Conservation (phyloP, 805 yeast genomes). For the Lipomyces japonicus region DNA sequence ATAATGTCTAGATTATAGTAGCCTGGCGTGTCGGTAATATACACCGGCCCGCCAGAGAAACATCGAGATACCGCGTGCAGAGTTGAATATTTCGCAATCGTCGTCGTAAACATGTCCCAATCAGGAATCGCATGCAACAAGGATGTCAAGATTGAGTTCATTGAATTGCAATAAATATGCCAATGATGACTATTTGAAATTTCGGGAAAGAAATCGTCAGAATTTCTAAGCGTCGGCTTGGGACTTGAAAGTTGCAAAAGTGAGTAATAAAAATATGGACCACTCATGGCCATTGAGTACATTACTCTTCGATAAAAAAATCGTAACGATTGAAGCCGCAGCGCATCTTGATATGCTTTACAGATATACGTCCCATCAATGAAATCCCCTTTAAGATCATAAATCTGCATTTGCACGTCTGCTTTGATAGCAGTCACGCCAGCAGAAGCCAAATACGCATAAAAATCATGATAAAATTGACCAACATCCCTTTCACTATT, state of each 20-base stretch:
- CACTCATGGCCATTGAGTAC: slow-evolving; percentile 35
- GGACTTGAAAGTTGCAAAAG: slow-evolving; percentile 17
- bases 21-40: slow-evolving; percentile 32
- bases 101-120: slow-evolving; percentile 37
- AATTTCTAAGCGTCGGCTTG: slow-evolving; percentile 33
- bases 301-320: slow-evolving; percentile 31
- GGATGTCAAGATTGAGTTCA: slow-evolving; percentile 30
- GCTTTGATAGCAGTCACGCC: slow-evolving; percentile 35
- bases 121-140: slow-evolving; percentile 31
- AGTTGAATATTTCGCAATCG: slow-evolving; percentile 22
- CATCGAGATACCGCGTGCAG: slow-evolving; percentile 35
- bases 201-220: slow-evolving; percentile 37
- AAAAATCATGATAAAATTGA: slow-evolving; percentile 33
- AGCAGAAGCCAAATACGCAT: slow-evolving; percentile 27
- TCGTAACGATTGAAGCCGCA: slow-evolving; percentile 26
- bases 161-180: slow-evolving; percentile 35
- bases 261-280: slow-evolving; percentile 28
- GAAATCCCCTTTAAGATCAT: slow-evolving; percentile 27
- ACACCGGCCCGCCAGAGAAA: slow-evolving; percentile 37
- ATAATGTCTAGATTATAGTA: slow-evolving; percentile 27
- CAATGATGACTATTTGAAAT: slow-evolving; percentile 32
- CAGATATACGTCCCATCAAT: slow-evolving; percentile 25
- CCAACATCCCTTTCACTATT: slow-evolving; percentile 20
- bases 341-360: slow-evolving; percentile 32
- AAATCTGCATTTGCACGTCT: slow-evolving; percentile 34